Percentiles rank a stretch among this genome's conserved stretches.
These are phyloP conservation scores for Pseudogymnoascus sp. DNA, from an alignment of 2,329 filamentous ascomycete genomes.

Conservation along the genomic window DNA sequence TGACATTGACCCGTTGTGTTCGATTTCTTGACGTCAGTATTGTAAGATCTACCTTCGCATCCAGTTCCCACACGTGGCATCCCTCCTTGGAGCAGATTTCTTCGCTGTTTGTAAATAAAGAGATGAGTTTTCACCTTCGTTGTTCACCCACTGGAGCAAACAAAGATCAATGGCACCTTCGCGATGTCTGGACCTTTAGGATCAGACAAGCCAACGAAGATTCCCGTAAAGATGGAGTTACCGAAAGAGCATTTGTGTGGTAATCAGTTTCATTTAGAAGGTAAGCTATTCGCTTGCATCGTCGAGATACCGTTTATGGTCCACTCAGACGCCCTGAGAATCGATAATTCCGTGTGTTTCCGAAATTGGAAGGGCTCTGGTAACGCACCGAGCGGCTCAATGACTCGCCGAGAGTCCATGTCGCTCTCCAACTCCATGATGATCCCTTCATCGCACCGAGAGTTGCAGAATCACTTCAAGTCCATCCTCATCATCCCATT, in stretches of 20 bases:
- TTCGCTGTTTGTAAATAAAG: background rate
- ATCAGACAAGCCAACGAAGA: background rate
- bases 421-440: background rate
- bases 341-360: background rate
- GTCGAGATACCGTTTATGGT: background rate
- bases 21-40: background rate
- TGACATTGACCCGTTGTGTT: background rate
- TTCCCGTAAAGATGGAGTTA: background rate
- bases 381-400: background rate
- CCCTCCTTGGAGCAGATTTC: background rate
- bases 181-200: background rate
- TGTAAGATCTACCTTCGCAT: background rate
- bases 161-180: background rate
- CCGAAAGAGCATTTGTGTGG: background rate
- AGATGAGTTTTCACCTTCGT: background rate
- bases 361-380: background rate
- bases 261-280: background rate
- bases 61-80: background rate
- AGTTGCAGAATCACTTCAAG: slow-evolving; percentile 65
- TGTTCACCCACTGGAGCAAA: background rate
- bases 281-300: background rate
- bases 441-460: slow-evolving; percentile 15
- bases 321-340: background rate
- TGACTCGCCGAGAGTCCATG: background rate
- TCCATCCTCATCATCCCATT: slow-evolving; percentile 64